Evolutionary conservation across 129 eudicot genomes (phyloP).

Genomic region (Chrysanthemum seticuspe): DNA sequence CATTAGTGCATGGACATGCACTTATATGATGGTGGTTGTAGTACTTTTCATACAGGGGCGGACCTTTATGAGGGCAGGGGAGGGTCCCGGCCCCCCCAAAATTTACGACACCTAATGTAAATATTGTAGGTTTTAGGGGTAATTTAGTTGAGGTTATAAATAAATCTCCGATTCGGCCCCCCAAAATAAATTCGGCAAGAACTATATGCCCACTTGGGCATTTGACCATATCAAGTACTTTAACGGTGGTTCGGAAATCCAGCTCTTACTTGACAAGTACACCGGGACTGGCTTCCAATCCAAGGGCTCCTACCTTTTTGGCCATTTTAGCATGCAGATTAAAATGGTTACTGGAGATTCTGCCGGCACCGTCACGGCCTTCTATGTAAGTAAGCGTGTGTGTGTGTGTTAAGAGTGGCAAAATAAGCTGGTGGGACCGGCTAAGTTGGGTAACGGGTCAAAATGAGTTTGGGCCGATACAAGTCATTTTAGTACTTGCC

Average conservation of each 20-base stretch:
- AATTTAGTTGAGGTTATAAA: too few relatives aligned
- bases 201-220: slow-evolving; percentile 86
- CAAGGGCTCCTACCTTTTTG: slow-evolving; percentile 82
- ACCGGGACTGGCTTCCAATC: slow-evolving; percentile 86
- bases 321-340: slow-evolving; percentile 75
- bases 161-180: too few relatives aligned
- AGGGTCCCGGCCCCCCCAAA: too few relatives aligned
- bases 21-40: slow-evolving; percentile 4
- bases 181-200: too few relatives aligned
- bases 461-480: too few relatives aligned
- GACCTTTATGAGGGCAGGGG: too few relatives aligned
- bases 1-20: slow-evolving; percentile 6
- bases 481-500: too few relatives aligned
- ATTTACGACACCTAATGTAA: too few relatives aligned
- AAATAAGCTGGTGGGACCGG: too few relatives aligned
- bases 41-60: slow-evolving; percentile 20
- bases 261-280: slow-evolving; percentile 65
- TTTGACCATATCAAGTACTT: slow-evolving; percentile 85
- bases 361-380: slow-evolving; percentile 95
- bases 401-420: background rate
- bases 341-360: slow-evolving; percentile 86
- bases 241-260: slow-evolving; percentile 65
- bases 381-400: slow-evolving; percentile 49
- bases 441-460: too few relatives aligned
- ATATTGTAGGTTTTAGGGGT: too few relatives aligned